Base-by-base conservation (phyloP, 345 rosid genomes). In the Corchorus olitorius region DNA sequence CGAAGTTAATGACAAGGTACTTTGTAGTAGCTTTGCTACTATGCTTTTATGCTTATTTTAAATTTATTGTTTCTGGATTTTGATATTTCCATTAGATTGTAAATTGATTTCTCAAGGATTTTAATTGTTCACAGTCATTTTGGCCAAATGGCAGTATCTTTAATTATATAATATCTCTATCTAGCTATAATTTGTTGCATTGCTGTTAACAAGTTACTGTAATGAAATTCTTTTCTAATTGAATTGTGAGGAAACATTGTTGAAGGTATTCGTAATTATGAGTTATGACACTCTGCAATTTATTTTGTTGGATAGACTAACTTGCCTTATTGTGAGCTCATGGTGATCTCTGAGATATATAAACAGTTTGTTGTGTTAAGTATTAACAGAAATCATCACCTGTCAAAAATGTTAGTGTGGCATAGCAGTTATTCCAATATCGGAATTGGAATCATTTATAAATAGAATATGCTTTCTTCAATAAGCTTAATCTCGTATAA, bases 1-100 rank as follows among this genome's bases (percentile, higher is more conserved):
- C 73, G 92, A 97, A 65, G 92, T 97, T 33, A 91, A 97, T 79
- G 97, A 92, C 79, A 92, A 94, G 94, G 99, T 93, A 52, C 59
- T 73, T 45, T 69, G 2, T 67, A 10, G 60, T 1, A 43, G 16
- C 3, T 33, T 20, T 53, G 13, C n/a, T 39, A 55, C 22, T 53
- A 11, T 22, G 76, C 63, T 52, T 19, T 37, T 43, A 11, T 15
- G 76, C 54, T 70, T 19, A 54, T 54, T 39, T 58, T 16, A 39
- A 34, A 4, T 52, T n/a, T 33, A 3, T 41, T 4, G 65, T 46
- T 11, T 22, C 10, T 60, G 14, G 22, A 58, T 39, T 58, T 72
- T 22, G 15, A n/a, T 54, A 1, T 1, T 19, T 6, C 63, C 66
- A 7, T 6, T 62, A 34, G 14, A 35, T 35, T 62, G 46, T 35